Evolutionary conservation across 805 yeast species (phyloP).

Genomic region (Yarrowia alimentaria): DNA sequence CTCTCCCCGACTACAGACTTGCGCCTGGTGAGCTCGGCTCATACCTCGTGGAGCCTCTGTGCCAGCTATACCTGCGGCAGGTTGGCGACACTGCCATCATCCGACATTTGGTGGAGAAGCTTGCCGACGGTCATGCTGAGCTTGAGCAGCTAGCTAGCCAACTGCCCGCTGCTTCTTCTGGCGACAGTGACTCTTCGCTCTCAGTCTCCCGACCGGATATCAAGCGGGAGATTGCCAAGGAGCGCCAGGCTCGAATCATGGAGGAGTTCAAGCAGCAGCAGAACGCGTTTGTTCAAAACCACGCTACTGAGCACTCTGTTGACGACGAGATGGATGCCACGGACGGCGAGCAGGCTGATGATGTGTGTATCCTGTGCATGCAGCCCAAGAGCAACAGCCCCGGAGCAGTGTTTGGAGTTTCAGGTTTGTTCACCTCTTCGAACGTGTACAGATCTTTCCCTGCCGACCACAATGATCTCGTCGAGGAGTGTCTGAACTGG

Average conservation of each 20-base stretch:
- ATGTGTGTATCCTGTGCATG: slow-evolving; percentile 70
- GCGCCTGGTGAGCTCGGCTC: neutral
- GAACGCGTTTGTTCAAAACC: slow-evolving; percentile 60
- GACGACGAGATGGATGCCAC: slow-evolving; percentile 40
- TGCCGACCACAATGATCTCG: slow-evolving; percentile 61
- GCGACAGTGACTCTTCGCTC: neutral
- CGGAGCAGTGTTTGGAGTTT: slow-evolving; percentile 68
- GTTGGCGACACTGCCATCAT: slow-evolving; percentile 2
- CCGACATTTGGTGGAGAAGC: slow-evolving; percentile 11
- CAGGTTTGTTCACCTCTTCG: slow-evolving; percentile 57
- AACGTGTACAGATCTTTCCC: slow-evolving; percentile 66
- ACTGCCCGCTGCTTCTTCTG: neutral
- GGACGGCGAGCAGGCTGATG: slow-evolving; percentile 39
- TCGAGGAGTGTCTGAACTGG: slow-evolving; percentile 59
- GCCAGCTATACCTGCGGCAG: slow-evolving; percentile 2
- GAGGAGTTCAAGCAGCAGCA: slow-evolving; percentile 82
- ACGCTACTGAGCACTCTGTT: slow-evolving; percentile 39
- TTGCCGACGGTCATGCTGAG: too few species aligned
- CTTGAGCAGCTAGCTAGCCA: too few species aligned
- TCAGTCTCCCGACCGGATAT: too few species aligned
- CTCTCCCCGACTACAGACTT: slow-evolving; percentile 20
- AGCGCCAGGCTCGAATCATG: slow-evolving; percentile 66
- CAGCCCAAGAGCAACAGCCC: slow-evolving; percentile 39
- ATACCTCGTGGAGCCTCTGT: slow-evolving; percentile 1
- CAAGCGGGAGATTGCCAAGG: slow-evolving; percentile 68